A percentile compares a stretch with the other conserved stretches of the same genome.
These are phyloP conservation scores for Trichosanthes truncata DNA, from an alignment of 306 rosid species.

Conservation along the genomic window DNA sequence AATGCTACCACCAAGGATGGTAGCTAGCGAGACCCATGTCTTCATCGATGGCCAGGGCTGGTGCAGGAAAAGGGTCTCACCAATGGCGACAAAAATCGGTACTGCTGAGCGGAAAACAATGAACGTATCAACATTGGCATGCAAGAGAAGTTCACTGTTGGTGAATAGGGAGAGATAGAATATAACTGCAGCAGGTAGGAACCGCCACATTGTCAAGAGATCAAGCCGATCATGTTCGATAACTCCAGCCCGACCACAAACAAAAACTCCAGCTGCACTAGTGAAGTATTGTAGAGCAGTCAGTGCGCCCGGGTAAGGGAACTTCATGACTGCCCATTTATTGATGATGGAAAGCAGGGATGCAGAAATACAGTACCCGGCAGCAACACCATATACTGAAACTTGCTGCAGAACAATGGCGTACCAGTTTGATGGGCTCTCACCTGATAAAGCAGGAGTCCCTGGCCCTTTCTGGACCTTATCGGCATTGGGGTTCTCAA, in stretches of 20 bases:
- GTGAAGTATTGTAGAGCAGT: slow-evolving; percentile 83
- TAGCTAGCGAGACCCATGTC: slow-evolving; percentile 64
- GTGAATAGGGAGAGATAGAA: slow-evolving; percentile 81
- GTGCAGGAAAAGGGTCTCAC: slow-evolving; percentile 68
- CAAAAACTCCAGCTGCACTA: slow-evolving; percentile 61
- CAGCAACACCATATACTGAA: slow-evolving; percentile 69
- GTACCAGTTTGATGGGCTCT: slow-evolving; percentile 34
- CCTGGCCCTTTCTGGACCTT: slow-evolving; percentile 22
- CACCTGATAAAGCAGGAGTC: slow-evolving; percentile 15
- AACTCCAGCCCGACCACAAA: slow-evolving; percentile 45
- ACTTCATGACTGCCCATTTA: slow-evolving; percentile 91
- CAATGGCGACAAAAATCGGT: slow-evolving; percentile 74
- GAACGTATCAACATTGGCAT: slow-evolving; percentile 86
- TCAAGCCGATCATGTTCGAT: slow-evolving; percentile 51
- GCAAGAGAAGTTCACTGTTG: slow-evolving; percentile 73
- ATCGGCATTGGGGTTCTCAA: slow-evolving; percentile 30
- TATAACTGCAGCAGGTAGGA: slow-evolving; percentile 66
- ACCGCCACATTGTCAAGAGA: slow-evolving; percentile 64
- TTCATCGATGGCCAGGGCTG: slow-evolving; percentile 65
- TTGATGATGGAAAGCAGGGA: slow-evolving; percentile 79
- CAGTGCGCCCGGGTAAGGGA: slow-evolving; percentile 85
- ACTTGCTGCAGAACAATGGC: slow-evolving; percentile 28
- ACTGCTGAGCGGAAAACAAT: slow-evolving; percentile 71
- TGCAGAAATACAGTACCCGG: slow-evolving; percentile 82
- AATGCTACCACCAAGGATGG: slow-evolving; percentile 67